These are phyloP conservation scores for Trichophyton rubrum DNA, from an alignment of 2,329 filamentous ascomycete genomes.

Conservation along the genomic window DNA sequence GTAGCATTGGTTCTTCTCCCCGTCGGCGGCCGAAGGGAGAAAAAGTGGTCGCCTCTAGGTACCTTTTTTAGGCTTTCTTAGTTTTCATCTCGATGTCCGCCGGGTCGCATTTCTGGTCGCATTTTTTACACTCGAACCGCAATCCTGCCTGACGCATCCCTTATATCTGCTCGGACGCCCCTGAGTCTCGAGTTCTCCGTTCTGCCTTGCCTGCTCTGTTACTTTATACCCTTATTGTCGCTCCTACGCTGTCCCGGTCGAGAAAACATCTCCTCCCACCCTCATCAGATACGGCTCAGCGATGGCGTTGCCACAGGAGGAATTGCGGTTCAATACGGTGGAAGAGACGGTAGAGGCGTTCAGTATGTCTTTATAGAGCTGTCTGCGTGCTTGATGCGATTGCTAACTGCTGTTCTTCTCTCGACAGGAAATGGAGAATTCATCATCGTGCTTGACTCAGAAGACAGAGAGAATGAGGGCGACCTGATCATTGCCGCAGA, in stretches of 20 bases:
- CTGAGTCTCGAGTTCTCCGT: no score
- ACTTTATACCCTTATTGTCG: not conserved
- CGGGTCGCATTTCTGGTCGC: no score
- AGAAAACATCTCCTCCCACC: not conserved
- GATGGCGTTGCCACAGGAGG: conserved; percentile 26
- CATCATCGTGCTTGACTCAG: conserved; percentile 87
- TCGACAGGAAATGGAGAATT: conserved; percentile 65
- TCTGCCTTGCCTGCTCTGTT: no score
- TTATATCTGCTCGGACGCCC: no score
- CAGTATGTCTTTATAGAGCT: conserved; percentile 21
- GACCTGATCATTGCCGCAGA: conserved; percentile 91
- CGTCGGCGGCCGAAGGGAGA: no score
- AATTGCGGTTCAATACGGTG: conserved; percentile 30
- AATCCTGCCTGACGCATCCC: no score
- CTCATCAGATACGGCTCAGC: conserved; percentile 2
- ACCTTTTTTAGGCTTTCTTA: no score
- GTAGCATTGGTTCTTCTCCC: no score
- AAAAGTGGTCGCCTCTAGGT: no score
- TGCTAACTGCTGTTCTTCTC: not conserved
- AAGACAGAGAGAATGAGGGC: conserved; percentile 91
- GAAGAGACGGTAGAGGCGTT: conserved; percentile 32
- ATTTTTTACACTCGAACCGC: no score
- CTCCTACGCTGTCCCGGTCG: not conserved
- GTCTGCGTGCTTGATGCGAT: not conserved
- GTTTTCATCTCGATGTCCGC: no score